Evolutionary conservation across 192 early-diverging fungal species (phyloP).

Genomic region (Podila minutissima): DNA sequence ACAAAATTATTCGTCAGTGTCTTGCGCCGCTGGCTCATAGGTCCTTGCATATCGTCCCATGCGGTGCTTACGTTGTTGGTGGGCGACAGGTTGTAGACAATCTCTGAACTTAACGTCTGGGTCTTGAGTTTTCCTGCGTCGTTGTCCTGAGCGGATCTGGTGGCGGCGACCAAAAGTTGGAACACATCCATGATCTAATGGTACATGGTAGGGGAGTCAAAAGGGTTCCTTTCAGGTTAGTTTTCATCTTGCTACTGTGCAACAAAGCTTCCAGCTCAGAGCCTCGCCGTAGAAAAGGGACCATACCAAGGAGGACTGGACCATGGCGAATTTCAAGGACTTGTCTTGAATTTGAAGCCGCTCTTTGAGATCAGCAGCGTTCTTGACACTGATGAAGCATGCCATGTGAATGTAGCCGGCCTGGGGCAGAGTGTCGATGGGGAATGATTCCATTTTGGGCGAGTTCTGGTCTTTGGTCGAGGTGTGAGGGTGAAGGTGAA

Average conservation of each 20-base stretch:
- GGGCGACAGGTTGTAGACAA: slow-evolving; percentile 67
- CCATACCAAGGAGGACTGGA: slow-evolving; percentile 34
- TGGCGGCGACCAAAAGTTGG: slow-evolving; percentile 60
- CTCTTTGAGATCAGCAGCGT: slow-evolving; percentile 42
- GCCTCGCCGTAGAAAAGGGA: not conserved
- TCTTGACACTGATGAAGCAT: slow-evolving; percentile 40
- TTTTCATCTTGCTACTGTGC: too few relatives aligned
- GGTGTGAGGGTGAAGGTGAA: not conserved
- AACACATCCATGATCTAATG: slow-evolving; percentile 60
- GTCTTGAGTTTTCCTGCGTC: slow-evolving; percentile 61
- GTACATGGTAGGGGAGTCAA: not conserved
- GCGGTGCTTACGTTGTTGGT: slow-evolving; percentile 57
- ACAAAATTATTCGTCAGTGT: slow-evolving; percentile 1
- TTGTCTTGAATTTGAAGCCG: slow-evolving; percentile 41
- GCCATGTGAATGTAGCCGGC: slow-evolving; percentile 44
- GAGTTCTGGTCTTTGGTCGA: not conserved
- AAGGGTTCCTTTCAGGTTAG: not conserved
- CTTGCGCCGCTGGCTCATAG: not conserved
- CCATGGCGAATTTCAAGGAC: slow-evolving; percentile 33
- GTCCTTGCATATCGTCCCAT: not conserved
- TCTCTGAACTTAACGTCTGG: slow-evolving; percentile 64
- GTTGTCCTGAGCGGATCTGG: slow-evolving; percentile 60
- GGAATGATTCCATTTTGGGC: slow-evolving; percentile 36
- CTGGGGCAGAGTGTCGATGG: slow-evolving; percentile 23
- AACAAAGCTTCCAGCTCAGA: too few relatives aligned